phyloP scores from a whole-genome alignment of 2,329 filamentous ascomycete genomes.

The Graphiopsis chlorocephala region DNA sequence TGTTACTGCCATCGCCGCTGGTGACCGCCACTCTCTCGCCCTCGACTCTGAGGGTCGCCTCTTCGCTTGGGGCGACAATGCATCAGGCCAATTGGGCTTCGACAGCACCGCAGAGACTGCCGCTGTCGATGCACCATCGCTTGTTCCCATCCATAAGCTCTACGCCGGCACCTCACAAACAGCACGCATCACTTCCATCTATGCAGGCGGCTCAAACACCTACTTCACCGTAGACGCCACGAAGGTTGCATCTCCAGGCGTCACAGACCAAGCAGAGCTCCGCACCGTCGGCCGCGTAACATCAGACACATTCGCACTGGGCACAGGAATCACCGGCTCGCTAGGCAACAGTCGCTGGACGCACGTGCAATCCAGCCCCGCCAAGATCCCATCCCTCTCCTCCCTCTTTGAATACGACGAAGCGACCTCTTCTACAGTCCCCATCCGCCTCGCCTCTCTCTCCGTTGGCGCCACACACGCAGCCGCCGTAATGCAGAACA shows the following conservation, averaged over 20 bases:
- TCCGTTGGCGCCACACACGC: conserved; percentile 78
- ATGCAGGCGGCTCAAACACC: conserved; percentile 81
- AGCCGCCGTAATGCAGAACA: conserved; percentile 79
- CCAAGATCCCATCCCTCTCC: conserved; percentile 79
- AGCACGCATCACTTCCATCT: conserved; percentile 70
- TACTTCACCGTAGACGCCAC: conserved; percentile 83
- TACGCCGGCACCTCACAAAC: conserved; percentile 65
- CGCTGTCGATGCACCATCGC: conserved; percentile 66
- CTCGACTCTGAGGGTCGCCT: conserved; percentile 73
- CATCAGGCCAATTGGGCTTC: conserved; percentile 85
- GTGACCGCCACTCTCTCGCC: conserved; percentile 81
- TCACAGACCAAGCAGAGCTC: conserved; percentile 31
- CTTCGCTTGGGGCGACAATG: conserved; percentile 90
- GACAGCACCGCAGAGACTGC: conserved; percentile 62
- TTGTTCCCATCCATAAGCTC: conserved; percentile 67
- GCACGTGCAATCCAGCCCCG: conserved; percentile 73
- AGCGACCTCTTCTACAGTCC: conserved; percentile 60
- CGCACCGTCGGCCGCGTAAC: conserved; percentile 56
- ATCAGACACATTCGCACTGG: conserved; percentile 82
- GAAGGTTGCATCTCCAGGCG: conserved; percentile 42
- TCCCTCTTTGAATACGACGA: conserved; percentile 88
- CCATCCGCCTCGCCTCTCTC: conserved; percentile 73
- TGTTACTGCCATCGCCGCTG: conserved; percentile 72
- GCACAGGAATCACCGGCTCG: conserved; percentile 77
- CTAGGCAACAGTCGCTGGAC: conserved; percentile 88